Conservation (phyloP, 2,329 filamentous ascomycete genomes). For the Pyrenophora graminea region DNA sequence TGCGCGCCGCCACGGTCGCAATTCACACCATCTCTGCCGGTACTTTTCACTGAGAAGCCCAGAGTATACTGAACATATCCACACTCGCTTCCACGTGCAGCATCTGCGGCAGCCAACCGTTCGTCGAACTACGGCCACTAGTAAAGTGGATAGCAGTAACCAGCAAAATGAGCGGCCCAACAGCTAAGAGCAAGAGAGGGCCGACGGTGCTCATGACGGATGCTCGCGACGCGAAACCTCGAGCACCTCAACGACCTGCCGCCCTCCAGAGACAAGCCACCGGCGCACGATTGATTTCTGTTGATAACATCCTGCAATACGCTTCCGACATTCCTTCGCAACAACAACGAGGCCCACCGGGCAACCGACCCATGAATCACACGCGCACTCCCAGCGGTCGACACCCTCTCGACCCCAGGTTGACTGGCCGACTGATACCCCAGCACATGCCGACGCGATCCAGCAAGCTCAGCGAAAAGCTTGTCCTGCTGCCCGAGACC, state of each 20-base stretch:
- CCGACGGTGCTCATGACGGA: constrained; percentile 58
- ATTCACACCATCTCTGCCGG: background rate
- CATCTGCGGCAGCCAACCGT: background rate
- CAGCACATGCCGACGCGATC: constrained; percentile 78
- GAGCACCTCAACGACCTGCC: constrained; percentile 29
- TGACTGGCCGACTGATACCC: constrained; percentile 61
- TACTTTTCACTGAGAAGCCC: background rate
- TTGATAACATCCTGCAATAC: constrained; percentile 94
- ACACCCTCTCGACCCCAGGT: constrained; percentile 59
- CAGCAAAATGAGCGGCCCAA: constrained; percentile 39
- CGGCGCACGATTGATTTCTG: constrained; percentile 69
- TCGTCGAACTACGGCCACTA: constrained; percentile 12
- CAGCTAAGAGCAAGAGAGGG: constrained; percentile 45
- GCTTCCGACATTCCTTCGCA: constrained; percentile 94
- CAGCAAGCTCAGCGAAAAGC: constrained; percentile 92
- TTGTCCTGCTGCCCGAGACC: constrained; percentile 91
- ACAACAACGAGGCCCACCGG: constrained; percentile 76
- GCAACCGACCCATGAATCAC: constrained; percentile 54
- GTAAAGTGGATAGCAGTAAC: constrained; percentile 10
- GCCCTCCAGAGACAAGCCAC: constrained; percentile 41
- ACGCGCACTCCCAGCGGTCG: constrained; percentile 54
- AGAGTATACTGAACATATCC: too few species aligned
- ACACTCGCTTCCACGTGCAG: background rate
- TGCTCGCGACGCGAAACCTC: constrained; percentile 53
- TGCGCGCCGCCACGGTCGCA: constrained; percentile 8